phyloP scores from a whole-genome alignment of 805 yeast species.

The Candida glaebosa region DNA sequence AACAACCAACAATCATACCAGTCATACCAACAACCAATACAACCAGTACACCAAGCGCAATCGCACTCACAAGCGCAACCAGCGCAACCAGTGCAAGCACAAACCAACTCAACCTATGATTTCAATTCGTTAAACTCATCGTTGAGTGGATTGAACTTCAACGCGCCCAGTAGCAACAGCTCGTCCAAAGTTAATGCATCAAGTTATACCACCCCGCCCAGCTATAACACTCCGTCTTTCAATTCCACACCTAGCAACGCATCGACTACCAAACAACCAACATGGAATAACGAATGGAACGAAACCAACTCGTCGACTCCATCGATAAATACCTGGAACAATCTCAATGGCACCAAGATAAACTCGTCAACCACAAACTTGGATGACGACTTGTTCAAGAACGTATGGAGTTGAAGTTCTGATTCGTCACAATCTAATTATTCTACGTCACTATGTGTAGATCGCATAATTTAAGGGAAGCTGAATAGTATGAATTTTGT shows the following conservation, averaged over 20 bases:
- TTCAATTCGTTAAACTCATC: constrained; percentile 18
- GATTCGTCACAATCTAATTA: neutral
- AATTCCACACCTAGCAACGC: constrained; percentile 3
- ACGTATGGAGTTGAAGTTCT: constrained; percentile 58
- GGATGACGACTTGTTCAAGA: constrained; percentile 66
- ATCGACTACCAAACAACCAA: constrained; percentile 8
- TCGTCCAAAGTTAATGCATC: constrained; percentile 4
- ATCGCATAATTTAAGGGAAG: constrained; percentile 1
- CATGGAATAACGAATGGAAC: constrained; percentile 36
- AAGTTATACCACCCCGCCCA: constrained; percentile 1
- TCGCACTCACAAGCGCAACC: neutral
- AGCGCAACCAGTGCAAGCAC: neutral
- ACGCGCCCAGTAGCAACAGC: constrained; percentile 2
- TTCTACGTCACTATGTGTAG: constrained; percentile 1
- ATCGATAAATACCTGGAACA: constrained; percentile 2
- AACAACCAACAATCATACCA: constrained; percentile 11
- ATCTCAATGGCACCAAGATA: constrained; percentile 4
- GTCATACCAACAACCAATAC: constrained; percentile 2
- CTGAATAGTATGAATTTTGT: neutral
- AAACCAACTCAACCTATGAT: neutral
- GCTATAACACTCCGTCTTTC: constrained; percentile 7
- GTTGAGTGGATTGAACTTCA: constrained; percentile 21
- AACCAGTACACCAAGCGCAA: constrained; percentile 2
- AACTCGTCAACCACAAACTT: constrained; percentile 16
- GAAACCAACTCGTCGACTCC: constrained; percentile 16